These are phyloP conservation scores for Vicia faba DNA, from an alignment of 306 rosid species.

Conservation along the genomic window DNA sequence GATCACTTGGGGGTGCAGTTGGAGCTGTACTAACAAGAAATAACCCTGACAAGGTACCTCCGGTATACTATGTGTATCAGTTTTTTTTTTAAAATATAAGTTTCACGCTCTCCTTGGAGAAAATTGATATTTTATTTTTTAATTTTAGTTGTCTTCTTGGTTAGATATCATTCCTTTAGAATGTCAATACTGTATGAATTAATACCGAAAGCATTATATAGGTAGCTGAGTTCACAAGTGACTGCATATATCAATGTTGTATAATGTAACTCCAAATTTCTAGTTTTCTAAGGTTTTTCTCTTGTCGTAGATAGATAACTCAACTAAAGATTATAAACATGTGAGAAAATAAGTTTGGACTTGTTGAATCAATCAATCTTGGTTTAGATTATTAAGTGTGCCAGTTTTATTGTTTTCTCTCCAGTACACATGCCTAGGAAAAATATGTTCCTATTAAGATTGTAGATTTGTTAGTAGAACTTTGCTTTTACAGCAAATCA, in stretches of 20 bases:
- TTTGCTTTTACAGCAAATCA: conserved; percentile 9
- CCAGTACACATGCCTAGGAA: background rate
- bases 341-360: background rate
- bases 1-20: conserved; percentile 99
- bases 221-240: conserved; percentile 26
- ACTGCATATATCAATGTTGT: conserved; percentile 1
- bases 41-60: conserved; percentile 90
- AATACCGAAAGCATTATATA: background rate
- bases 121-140: conserved; percentile 10
- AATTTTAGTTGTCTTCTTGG: conserved; percentile 10
- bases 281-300: conserved; percentile 17
- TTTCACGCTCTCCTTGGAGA: conserved; percentile 9
- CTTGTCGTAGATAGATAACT: conserved; percentile 5
- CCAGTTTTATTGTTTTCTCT: conserved; percentile 14
- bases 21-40: conserved; percentile 82
- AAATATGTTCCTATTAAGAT: conserved; percentile 17
- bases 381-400: conserved; percentile 1
- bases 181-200: conserved; percentile 8
- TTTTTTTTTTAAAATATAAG: background rate
- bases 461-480: background rate
- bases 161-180: conserved; percentile 11
- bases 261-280: conserved; percentile 15
- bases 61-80: conserved; percentile 8
- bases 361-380: conserved; percentile 17
- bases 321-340: conserved; percentile 15